Base-by-base conservation (phyloP, 2,329 filamentous ascomycete species). In the Aspergillus fumigatiaffinis region DNA sequence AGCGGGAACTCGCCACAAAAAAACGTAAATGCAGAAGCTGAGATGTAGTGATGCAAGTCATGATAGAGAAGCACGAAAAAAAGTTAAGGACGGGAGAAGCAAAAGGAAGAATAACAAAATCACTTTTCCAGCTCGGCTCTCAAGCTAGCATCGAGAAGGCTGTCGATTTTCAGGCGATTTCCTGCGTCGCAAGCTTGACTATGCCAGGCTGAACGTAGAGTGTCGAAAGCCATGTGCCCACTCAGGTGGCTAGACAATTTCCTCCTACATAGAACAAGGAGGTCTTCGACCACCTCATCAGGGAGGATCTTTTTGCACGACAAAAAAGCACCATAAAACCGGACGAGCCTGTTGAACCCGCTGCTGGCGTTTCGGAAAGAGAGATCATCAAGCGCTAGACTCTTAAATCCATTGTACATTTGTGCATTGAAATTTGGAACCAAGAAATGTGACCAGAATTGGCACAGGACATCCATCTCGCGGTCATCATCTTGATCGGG, bases 381-480 rank as follows among this genome's bases (percentile, higher is more conserved):
- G 55, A 81, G 78, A 73, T 92, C 89, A 68, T 87, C 84, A 60
- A 87, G 76, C 55, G 89, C 88, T 70, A 83, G 80, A 66, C 79
- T 77, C 62, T 85, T 84, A 76, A 92, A 91, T 71, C 92, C 88
- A 69, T 84, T 79, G 76, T 92, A 92, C 84, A 92, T 89, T 69
- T 79, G 79, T 57, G 81, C 79, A 72, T 92, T 89, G 81, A 92
- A 91, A 74, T 89, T 87, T 66, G 84, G 81, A 61, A 86, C 82
- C 61, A 92, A 80, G 69, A 89, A 90, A 71, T 88, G 84, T 21
- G 85, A 85, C 87, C 88, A 92, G 76, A 90, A 90, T 62, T 86
- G 82, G 76, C 91, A 91, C 29, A 90, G 81, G 57, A 85, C 80
- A 68, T 84, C 81, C 80, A 88, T 86, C 66, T 64, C 59, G 62